These are phyloP conservation scores for Chlorokybus atmophyticus DNA, from an alignment of 139 green algal genomes.

Conservation along the genomic window DNA sequence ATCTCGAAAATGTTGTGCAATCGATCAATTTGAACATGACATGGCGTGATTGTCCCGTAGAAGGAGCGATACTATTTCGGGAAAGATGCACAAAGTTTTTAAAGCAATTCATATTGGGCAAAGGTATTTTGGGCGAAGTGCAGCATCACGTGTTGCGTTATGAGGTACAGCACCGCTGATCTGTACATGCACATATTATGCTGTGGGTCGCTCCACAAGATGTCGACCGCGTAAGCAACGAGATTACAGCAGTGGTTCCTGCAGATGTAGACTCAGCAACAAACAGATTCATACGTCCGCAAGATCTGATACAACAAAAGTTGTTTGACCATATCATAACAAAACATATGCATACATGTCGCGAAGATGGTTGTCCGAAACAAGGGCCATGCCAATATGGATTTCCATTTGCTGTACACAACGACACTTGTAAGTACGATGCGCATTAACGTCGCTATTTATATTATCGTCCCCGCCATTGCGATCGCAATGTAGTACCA, in stretches of 20 bases:
- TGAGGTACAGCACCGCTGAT: background rate
- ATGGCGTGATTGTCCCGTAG: too few species aligned
- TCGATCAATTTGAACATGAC: too few species aligned
- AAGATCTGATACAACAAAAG: background rate
- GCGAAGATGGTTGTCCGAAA: background rate
- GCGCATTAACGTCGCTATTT: background rate
- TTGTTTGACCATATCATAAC: background rate
- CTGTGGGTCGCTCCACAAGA: background rate
- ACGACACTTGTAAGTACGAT: background rate
- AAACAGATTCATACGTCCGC: background rate
- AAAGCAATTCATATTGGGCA: too few species aligned
- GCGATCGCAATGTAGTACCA: background rate
- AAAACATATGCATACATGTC: background rate
- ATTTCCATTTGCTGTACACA: background rate
- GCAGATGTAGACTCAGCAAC: background rate
- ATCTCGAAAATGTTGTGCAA: too few species aligned
- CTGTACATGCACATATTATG: background rate
- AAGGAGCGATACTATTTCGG: too few species aligned
- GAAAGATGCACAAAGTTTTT: too few species aligned
- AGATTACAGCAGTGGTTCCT: background rate
- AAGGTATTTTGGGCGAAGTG: background rate
- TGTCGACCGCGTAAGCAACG: background rate
- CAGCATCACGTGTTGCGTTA: background rate
- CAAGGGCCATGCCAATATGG: background rate
- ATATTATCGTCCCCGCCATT: background rate